Percentiles rank a stretch among this genome's conserved stretches.
Evolutionary conservation across 352 stramenopile genomes (phyloP).

Genomic region (Globisporangium lucens): DNA sequence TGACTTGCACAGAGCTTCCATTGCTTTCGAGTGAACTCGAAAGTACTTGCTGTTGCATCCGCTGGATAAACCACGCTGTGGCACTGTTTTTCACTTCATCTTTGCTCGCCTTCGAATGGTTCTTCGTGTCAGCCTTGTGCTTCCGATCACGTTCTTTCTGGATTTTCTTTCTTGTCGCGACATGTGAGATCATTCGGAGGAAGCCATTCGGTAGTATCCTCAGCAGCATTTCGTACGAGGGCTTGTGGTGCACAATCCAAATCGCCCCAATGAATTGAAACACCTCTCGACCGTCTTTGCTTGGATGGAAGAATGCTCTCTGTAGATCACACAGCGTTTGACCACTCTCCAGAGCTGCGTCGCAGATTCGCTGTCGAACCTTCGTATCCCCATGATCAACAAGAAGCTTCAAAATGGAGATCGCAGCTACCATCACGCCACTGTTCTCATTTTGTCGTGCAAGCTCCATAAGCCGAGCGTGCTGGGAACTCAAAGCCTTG

Average conservation of each 20-base stretch:
- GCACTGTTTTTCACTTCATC: slow-evolving; percentile 12
- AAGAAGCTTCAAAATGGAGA: slow-evolving; percentile 64
- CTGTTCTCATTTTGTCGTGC: slow-evolving; percentile 44
- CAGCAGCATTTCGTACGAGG: slow-evolving; percentile 65
- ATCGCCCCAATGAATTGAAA: slow-evolving; percentile 77
- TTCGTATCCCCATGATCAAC: slow-evolving; percentile 68
- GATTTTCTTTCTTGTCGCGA: slow-evolving; percentile 55
- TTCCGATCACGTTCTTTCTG: slow-evolving; percentile 48
- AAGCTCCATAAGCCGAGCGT: slow-evolving; percentile 46
- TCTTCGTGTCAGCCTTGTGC: slow-evolving; percentile 27
- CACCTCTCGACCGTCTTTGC: slow-evolving; percentile 50
- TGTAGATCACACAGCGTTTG: slow-evolving; percentile 56
- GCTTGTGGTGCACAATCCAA: slow-evolving; percentile 73
- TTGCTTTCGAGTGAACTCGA: slow-evolving; percentile 30
- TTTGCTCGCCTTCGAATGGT: slow-evolving; percentile 26
- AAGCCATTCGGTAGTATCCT: slow-evolving; percentile 69
- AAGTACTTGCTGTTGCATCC: slow-evolving; percentile 61
- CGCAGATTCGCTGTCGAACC: slow-evolving; percentile 60
- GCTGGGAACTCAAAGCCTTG: slow-evolving; percentile 54
- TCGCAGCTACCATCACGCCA: slow-evolving; percentile 52
- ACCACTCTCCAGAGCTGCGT: slow-evolving; percentile 59
- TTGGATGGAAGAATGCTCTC: slow-evolving; percentile 69
- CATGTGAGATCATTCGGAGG: slow-evolving; percentile 68
- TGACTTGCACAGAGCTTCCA: slow-evolving; percentile 25
- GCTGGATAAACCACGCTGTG: slow-evolving; percentile 63